A percentile compares a stretch with the other conserved stretches of the same genome.
Evolutionary conservation across 2,329 filamentous ascomycete species (phyloP).

Genomic region (Aureobasidium sp.): DNA sequence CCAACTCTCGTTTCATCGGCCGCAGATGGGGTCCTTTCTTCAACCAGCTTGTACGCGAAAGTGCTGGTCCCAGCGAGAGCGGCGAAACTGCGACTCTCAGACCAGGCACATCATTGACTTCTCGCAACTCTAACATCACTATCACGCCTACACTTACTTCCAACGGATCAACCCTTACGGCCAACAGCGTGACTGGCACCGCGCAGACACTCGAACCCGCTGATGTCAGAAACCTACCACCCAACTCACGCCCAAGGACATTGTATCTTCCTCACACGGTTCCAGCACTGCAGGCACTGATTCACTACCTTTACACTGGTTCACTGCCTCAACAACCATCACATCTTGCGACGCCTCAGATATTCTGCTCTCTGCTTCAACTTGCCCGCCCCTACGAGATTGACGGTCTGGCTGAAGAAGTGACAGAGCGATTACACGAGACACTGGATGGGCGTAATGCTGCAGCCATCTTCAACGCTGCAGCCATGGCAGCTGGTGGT

Average conservation of each 20-base stretch:
- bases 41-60: conserved; percentile 77
- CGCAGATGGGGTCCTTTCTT: conserved; percentile 94
- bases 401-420: conserved; percentile 84
- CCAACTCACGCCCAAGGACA: conserved; percentile 65
- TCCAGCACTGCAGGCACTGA: conserved; percentile 78
- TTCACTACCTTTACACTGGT: conserved; percentile 91
- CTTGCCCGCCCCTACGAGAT: conserved; percentile 88
- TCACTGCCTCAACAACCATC: conserved; percentile 69
- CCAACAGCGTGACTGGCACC: conserved; percentile 32
- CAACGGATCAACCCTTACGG: conserved; percentile 34
- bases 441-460: conserved; percentile 89
- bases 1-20: conserved; percentile 83
- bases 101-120: conserved; percentile 40
- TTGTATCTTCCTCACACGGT: conserved; percentile 90
- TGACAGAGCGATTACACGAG: conserved; percentile 82
- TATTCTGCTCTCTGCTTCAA: conserved; percentile 89
- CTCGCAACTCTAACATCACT: conserved; percentile 74
- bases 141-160: conserved; percentile 62
- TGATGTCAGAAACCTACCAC: conserved; percentile 45
- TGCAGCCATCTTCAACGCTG: conserved; percentile 94
- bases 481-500: conserved; percentile 93
- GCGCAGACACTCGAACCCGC: conserved; percentile 33
- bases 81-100: conserved; percentile 68
- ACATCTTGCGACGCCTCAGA: conserved; percentile 82
- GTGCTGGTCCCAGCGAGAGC: conserved; percentile 60